A percentile compares a stretch with the other conserved stretches of the same genome.
Conservation (phyloP, 1,284 basidiomycete species). For the Ganoderma lucidum region DNA sequence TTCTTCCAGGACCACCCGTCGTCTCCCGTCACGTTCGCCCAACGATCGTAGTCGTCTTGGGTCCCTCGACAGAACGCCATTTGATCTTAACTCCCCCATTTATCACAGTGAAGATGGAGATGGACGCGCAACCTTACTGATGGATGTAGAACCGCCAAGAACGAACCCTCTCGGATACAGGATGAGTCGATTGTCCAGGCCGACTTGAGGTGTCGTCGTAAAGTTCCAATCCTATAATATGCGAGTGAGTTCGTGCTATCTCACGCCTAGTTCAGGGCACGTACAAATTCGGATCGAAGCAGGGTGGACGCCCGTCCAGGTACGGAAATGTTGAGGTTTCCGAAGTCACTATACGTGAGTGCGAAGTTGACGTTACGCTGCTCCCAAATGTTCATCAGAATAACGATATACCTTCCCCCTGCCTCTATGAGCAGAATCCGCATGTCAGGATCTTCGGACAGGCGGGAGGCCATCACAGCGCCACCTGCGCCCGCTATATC, state of each 20-base stretch:
- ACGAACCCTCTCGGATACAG: constrained; percentile 35
- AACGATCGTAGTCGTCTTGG: constrained; percentile 42
- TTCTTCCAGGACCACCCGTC: constrained; percentile 41
- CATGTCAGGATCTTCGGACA: constrained; percentile 32
- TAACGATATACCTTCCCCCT: constrained; percentile 22
- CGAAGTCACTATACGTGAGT: constrained; percentile 3
- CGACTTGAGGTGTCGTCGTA: constrained; percentile 33
- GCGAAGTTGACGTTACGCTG: neutral
- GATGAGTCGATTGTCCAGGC: constrained; percentile 38
- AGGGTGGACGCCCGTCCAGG: neutral
- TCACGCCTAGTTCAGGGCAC: neutral
- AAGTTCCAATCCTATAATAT: constrained; percentile 28
- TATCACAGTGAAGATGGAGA: constrained; percentile 11
- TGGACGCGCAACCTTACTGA: constrained; percentile 27
- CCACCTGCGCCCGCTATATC: constrained; percentile 31
- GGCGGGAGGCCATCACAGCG: constrained; percentile 37
- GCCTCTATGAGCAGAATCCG: constrained; percentile 40
- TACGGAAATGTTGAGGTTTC: constrained; percentile 1
- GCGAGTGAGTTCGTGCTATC: neutral
- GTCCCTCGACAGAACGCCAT: constrained; percentile 52
- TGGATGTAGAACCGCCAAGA: constrained; percentile 36
- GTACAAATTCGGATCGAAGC: constrained; percentile 10
- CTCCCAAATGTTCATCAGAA: neutral
- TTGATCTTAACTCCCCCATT: constrained; percentile 42
- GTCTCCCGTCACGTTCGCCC: constrained; percentile 41